Conservation (phyloP, 176 grass and related monocot species). For the Aechmea fasciata region DNA sequence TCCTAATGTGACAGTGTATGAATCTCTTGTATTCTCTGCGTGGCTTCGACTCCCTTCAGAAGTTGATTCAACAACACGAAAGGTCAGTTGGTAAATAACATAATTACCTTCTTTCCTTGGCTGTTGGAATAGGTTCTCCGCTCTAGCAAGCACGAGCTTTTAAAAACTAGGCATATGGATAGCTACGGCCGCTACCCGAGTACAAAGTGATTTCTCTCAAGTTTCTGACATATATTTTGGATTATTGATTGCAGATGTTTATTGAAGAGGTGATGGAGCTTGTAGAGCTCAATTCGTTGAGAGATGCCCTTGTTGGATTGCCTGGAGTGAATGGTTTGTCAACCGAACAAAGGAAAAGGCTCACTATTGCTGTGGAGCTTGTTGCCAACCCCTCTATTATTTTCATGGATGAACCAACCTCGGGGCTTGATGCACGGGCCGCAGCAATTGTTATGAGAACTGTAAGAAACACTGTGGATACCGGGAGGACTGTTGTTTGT, state of each 20-base stretch:
- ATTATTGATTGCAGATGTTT: constrained; percentile 45
- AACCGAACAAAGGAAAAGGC: constrained; percentile 80
- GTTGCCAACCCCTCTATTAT: constrained; percentile 89
- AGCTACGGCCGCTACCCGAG: background rate
- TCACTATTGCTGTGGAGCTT: constrained; percentile 83
- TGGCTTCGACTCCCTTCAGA: constrained; percentile 81
- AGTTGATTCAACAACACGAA: constrained; percentile 53
- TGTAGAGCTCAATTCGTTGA: constrained; percentile 64
- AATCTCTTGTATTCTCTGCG: constrained; percentile 75
- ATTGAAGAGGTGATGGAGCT: constrained; percentile 87
- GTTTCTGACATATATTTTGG: too few relatives aligned
- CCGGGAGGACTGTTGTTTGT: constrained; percentile 84
- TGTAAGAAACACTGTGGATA: constrained; percentile 78
- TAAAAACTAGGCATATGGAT: too few relatives aligned
- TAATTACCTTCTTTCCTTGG: background rate
- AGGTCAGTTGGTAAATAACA: constrained; percentile 28
- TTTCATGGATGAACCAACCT: constrained; percentile 91
- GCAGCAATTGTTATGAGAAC: constrained; percentile 91
- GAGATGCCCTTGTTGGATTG: constrained; percentile 60
- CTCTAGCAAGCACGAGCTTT: too few relatives aligned
- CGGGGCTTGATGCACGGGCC: constrained; percentile 79
- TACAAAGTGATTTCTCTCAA: background rate
- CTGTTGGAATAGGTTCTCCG: background rate
- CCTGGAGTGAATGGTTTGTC: constrained; percentile 76
- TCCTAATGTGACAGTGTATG: constrained; percentile 72